phyloP scores from a whole-genome alignment of 2,329 filamentous ascomycete species.

The Phyllosticta paracitricarpa region DNA sequence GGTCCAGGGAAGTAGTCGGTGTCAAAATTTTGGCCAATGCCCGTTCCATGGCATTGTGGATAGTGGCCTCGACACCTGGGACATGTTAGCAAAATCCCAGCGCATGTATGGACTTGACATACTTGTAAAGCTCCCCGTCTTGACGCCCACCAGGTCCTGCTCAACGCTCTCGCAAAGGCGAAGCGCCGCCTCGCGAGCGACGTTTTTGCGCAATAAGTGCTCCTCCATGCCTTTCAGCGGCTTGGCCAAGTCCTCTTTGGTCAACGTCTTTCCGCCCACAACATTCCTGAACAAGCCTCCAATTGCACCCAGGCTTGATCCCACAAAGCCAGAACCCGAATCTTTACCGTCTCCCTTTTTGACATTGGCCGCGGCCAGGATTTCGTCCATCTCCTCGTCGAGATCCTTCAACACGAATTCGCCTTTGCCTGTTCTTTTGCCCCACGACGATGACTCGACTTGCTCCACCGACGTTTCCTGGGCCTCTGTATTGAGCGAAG shows the following conservation, averaged over 20 bases:
- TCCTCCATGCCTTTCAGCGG: constrained; percentile 95
- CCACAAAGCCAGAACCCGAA: constrained; percentile 51
- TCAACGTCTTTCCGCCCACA: constrained; percentile 86
- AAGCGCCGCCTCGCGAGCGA: constrained; percentile 86
- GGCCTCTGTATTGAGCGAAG: constrained; percentile 40
- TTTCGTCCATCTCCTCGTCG: constrained; percentile 85
- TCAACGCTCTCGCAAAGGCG: constrained; percentile 87
- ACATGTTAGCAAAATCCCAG: not conserved
- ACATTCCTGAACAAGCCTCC: constrained; percentile 88
- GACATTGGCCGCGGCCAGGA: constrained; percentile 69
- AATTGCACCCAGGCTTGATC: constrained; percentile 70
- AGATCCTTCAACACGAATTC: constrained; percentile 91
- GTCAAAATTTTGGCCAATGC: constrained; percentile 93
- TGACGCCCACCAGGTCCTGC: constrained; percentile 78
- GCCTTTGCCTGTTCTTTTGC: constrained; percentile 72
- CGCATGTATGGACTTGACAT: constrained; percentile 12
- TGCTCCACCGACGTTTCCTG: constrained; percentile 52
- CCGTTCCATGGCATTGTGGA: constrained; percentile 80
- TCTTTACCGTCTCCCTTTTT: constrained; percentile 24
- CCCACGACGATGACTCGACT: constrained; percentile 74
- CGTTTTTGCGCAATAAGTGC: constrained; percentile 88
- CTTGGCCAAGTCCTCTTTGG: constrained; percentile 79
- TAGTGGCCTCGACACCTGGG: constrained; percentile 63
- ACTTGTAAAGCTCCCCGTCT: constrained; percentile 84
- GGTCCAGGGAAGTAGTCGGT: constrained; percentile 85